These are phyloP conservation scores for Blastobotrys petasosporus DNA, from an alignment of 1,139 yeast genomes.

Conservation along the genomic window DNA sequence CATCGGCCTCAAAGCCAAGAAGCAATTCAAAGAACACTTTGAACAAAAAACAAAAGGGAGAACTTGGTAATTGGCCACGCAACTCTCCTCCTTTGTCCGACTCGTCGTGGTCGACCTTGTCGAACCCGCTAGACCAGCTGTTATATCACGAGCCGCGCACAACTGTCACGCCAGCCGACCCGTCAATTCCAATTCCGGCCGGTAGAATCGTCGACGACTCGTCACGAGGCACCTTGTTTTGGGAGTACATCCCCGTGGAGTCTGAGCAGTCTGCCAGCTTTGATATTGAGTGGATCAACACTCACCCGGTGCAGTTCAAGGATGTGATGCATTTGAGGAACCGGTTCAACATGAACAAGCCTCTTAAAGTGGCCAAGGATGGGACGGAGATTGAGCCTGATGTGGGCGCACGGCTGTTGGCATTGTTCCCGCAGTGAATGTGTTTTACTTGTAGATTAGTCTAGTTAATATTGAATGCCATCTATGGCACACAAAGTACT, in stretches of 20 bases:
- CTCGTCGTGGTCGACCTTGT: too few species aligned
- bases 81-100: too few species aligned
- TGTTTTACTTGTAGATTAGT: too few species aligned
- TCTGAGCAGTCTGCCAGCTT: slow-evolving; percentile 25
- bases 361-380: slow-evolving; percentile 38
- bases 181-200: slow-evolving; percentile 29
- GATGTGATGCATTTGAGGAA: slow-evolving; percentile 32
- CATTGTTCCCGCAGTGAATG: slow-evolving; percentile 25
- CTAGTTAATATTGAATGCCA: not conserved
- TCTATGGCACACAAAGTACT: too few species aligned
- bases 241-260: slow-evolving; percentile 30
- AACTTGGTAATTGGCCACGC: not conserved
- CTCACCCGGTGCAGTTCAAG: slow-evolving; percentile 30
- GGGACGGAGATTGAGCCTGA: slow-evolving; percentile 38
- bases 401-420: slow-evolving; percentile 30
- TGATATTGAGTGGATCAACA: slow-evolving; percentile 33
- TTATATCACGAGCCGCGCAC: slow-evolving; percentile 15
- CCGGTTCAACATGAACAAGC: slow-evolving; percentile 34
- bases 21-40: not conserved
- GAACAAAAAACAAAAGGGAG: not conserved
- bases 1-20: slow-evolving; percentile 14
- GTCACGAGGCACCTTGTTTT: slow-evolving; percentile 36
- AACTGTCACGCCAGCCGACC: slow-evolving; percentile 22
- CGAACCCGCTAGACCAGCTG: too few species aligned
- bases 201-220: slow-evolving; percentile 39